These are phyloP conservation scores for Xylaria grammica DNA, from an alignment of 495 filamentous ascomycete genomes.

Conservation along the genomic window DNA sequence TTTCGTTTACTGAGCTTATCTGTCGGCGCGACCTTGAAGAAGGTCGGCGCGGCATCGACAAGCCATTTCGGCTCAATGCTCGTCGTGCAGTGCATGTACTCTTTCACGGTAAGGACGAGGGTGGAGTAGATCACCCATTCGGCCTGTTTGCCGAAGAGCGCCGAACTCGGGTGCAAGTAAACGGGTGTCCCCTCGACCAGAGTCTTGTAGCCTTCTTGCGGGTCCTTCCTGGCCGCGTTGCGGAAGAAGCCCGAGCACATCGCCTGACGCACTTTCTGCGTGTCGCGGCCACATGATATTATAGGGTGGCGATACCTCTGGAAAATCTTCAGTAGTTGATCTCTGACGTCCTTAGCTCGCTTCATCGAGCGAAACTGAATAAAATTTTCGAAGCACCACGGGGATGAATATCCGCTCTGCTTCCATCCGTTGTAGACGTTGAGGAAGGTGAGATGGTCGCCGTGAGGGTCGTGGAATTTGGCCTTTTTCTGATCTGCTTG, in stretches of 20 bases:
- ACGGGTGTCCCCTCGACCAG: slow-evolving; percentile 94
- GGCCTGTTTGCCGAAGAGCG: slow-evolving; percentile 91
- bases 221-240: slow-evolving; percentile 93
- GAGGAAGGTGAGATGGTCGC: slow-evolving; percentile 91
- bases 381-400: slow-evolving; percentile 98
- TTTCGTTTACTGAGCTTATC: slow-evolving; percentile 88
- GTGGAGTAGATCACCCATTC: slow-evolving; percentile 95
- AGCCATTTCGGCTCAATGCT: slow-evolving; percentile 90
- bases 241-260: slow-evolving; percentile 95
- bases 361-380: slow-evolving; percentile 89
- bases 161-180: slow-evolving; percentile 88
- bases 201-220: slow-evolving; percentile 95
- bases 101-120: slow-evolving; percentile 89
- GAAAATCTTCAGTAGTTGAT: slow-evolving; percentile 93
- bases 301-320: slow-evolving; percentile 81
- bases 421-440: slow-evolving; percentile 99
- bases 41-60: slow-evolving; percentile 92
- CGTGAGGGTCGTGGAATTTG: slow-evolving; percentile 93
- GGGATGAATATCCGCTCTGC: slow-evolving; percentile 72
- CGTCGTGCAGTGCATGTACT: slow-evolving; percentile 96
- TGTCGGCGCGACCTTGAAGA: slow-evolving; percentile 96
- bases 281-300: slow-evolving; percentile 83
- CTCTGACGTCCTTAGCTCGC: slow-evolving; percentile 87
- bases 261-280: slow-evolving; percentile 85
- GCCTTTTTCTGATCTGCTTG: slow-evolving; percentile 97